Percentiles rank a stretch among this genome's conserved stretches.
Evolutionary conservation across 345 rosid genomes (phyloP).

Genomic region (Pugionium dolabratum): DNA sequence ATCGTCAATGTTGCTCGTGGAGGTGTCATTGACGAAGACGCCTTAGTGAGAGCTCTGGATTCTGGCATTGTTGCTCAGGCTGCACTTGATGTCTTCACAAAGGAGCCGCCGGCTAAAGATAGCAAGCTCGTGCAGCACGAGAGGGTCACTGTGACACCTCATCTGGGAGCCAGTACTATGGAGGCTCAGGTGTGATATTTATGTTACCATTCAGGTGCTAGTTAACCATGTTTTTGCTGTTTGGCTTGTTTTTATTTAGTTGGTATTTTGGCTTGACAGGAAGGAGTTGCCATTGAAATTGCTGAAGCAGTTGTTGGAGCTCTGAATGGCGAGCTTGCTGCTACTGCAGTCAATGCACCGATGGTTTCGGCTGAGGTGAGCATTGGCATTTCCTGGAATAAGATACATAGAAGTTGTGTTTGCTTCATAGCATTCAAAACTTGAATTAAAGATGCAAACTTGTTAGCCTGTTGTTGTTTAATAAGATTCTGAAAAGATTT

Average conservation of each 20-base stretch:
- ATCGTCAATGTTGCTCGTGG: slow-evolving; percentile 92
- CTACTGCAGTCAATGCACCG: slow-evolving; percentile 92
- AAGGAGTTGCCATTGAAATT: slow-evolving; percentile 90
- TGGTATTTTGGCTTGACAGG: slow-evolving; percentile 46
- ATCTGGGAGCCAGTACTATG: slow-evolving; percentile 89
- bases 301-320: slow-evolving; percentile 96
- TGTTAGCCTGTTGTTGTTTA: background rate
- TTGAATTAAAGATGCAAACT: slow-evolving; percentile 1
- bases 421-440: background rate
- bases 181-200: slow-evolving; percentile 76
- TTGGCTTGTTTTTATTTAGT: slow-evolving; percentile 16
- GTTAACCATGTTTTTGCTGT: background rate
- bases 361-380: slow-evolving; percentile 77
- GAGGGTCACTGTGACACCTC: slow-evolving; percentile 80
- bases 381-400: background rate
- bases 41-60: slow-evolving; percentile 79
- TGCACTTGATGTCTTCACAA: slow-evolving; percentile 82
- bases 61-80: slow-evolving; percentile 90
- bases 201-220: background rate
- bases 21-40: slow-evolving; percentile 90
- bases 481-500: background rate
- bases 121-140: slow-evolving; percentile 79
- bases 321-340: slow-evolving; percentile 84
- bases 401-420: background rate
- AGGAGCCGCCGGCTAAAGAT: slow-evolving; percentile 72